Percentiles rank a stretch among this genome's conserved stretches.
Conservation (phyloP, 129 eudicot species). For the Flaveria trinervia region DNA sequence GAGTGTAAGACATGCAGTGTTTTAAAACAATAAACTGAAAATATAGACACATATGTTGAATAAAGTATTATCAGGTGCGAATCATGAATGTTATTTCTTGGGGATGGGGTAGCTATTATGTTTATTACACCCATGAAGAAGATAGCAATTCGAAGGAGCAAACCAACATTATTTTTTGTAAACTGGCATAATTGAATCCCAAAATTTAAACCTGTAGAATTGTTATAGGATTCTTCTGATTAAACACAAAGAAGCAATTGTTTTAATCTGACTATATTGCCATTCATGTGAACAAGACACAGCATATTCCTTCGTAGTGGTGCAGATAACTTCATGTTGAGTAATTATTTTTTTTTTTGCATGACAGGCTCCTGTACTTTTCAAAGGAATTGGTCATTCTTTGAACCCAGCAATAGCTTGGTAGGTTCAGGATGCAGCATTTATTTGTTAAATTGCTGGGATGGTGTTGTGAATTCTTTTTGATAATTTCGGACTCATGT, state of each 20-base stretch:
- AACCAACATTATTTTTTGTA: not conserved
- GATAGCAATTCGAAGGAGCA: slow-evolving; percentile 4
- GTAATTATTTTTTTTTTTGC: not conserved
- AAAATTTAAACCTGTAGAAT: not conserved
- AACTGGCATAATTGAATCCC: not conserved
- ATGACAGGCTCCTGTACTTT: slow-evolving; percentile 86
- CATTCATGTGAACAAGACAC: not conserved
- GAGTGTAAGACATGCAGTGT: not conserved
- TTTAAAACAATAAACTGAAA: not conserved
- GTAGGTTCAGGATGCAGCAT: slow-evolving; percentile 41
- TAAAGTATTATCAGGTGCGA: not conserved
- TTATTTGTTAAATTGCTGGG: slow-evolving; percentile 29
- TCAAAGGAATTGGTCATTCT: slow-evolving; percentile 73
- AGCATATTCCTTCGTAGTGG: not conserved
- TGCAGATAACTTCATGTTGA: slow-evolving; percentile 6
- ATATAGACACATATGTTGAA: not conserved
- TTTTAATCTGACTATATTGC: not conserved
- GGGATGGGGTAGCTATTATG: not conserved
- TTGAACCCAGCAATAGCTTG: slow-evolving; percentile 68
- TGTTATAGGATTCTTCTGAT: not conserved
- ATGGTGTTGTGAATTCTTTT: slow-evolving; percentile 2
- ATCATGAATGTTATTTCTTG: not conserved
- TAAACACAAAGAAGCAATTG: not conserved
- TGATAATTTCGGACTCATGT: not conserved
- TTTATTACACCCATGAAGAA: not conserved